phyloP scores from a whole-genome alignment of 257 asterid genomes.

The Cynanchum wilfordii region DNA sequence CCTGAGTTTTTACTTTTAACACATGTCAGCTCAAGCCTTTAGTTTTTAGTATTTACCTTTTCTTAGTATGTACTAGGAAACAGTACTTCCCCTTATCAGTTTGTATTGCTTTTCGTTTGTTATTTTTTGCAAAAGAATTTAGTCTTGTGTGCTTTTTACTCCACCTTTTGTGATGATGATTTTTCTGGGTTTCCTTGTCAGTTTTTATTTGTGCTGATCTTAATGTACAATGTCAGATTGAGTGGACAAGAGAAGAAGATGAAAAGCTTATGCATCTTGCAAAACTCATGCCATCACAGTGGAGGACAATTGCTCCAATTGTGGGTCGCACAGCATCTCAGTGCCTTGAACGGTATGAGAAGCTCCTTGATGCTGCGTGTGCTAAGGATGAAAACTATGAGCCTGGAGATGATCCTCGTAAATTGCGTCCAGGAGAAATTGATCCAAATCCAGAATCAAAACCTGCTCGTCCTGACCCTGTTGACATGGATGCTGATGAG shows the following conservation, averaged over 20 bases:
- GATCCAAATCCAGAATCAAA: constrained; percentile 99
- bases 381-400: constrained; percentile 98
- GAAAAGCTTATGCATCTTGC: constrained; percentile 96
- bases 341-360: constrained; percentile 93
- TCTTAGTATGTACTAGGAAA: background rate
- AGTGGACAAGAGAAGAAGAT: constrained; percentile 97
- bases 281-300: constrained; percentile 96
- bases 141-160: no score
- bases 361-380: constrained; percentile 96
- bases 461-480: constrained; percentile 99
- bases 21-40: background rate
- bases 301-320: constrained; percentile 98
- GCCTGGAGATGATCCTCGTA: constrained; percentile 88
- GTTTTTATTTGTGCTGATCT: background rate
- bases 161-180: no score
- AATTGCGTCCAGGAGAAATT: constrained; percentile 95
- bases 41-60: background rate
- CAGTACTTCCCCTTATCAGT: background rate
- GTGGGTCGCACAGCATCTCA: constrained; percentile 98
- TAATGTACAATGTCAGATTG: constrained; percentile 53
- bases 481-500: constrained; percentile 99
- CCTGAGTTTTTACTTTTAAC: background rate
- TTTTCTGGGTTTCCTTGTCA: background rate
- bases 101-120: background rate
- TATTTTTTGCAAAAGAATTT: no score